Evolutionary conservation across 768 basidiomycete species (phyloP).

Genomic region (Chalciporus chontae): DNA sequence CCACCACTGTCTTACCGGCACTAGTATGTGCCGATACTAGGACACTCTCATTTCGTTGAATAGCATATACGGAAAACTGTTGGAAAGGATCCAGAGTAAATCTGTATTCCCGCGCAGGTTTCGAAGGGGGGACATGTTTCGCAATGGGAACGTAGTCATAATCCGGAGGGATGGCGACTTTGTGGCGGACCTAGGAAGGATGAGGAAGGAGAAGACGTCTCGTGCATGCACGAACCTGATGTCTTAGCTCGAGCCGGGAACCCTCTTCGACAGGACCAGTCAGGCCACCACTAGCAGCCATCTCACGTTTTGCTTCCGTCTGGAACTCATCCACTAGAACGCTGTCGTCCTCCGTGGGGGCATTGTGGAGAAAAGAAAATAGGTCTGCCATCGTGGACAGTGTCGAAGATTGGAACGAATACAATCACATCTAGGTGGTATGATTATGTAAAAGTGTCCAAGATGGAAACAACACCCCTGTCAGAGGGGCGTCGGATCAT

Average conservation of each 20-base stretch:
- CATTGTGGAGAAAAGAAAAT: slow-evolving; percentile 29
- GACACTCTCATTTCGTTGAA: slow-evolving; percentile 96
- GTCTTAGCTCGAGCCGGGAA: slow-evolving; percentile 69
- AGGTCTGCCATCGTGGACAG: slow-evolving; percentile 23
- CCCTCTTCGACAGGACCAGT: slow-evolving; percentile 69
- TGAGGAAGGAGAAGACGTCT: slow-evolving; percentile 3
- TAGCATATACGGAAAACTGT: slow-evolving; percentile 88
- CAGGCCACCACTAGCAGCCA: slow-evolving; percentile 84
- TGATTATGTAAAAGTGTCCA: slow-evolving; percentile 7
- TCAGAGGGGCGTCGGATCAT: neutral
- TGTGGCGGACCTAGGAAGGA: slow-evolving; percentile 72
- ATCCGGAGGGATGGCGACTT: slow-evolving; percentile 92
- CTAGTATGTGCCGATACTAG: slow-evolving; percentile 98
- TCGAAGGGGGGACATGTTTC: slow-evolving; percentile 84
- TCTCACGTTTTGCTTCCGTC: slow-evolving; percentile 88
- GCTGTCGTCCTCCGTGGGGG: slow-evolving; percentile 23
- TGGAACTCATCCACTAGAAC: slow-evolving; percentile 92
- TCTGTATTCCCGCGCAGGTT: slow-evolving; percentile 90
- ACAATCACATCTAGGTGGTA: too few species aligned
- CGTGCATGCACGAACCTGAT: slow-evolving; percentile 50
- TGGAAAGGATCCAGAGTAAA: slow-evolving; percentile 98
- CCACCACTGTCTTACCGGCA: slow-evolving; percentile 98
- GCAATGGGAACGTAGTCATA: slow-evolving; percentile 91
- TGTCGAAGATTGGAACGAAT: neutral
- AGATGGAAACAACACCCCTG: neutral